Evolutionary conservation across 1,284 basidiomycete genomes (phyloP).

Genomic region (Apiotrichum gamsii): DNA sequence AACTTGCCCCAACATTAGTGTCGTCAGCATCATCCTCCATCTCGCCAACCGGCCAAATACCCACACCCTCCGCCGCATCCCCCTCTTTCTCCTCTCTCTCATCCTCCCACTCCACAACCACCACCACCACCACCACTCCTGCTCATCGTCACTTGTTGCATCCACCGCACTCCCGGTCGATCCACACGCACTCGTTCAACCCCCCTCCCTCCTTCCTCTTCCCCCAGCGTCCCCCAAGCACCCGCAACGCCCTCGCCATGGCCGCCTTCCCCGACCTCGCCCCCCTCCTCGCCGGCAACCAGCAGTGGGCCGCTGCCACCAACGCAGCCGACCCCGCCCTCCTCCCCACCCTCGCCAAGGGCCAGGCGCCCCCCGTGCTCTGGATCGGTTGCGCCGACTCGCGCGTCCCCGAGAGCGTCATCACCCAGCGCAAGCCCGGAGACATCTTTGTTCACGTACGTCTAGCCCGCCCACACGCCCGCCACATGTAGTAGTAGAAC

Average conservation of each 20-base stretch:
- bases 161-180: not conserved
- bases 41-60: too few relatives aligned
- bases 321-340: conserved; percentile 29
- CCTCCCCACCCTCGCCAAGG: conserved; percentile 32
- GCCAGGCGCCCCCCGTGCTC: conserved; percentile 42
- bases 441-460: conserved; percentile 60
- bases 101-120: not conserved
- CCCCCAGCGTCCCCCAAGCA: not conserved
- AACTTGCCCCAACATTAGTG: too few relatives aligned
- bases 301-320: conserved; percentile 32
- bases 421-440: conserved; percentile 52
- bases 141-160: too few relatives aligned
- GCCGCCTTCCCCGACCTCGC: conserved; percentile 19
- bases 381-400: conserved; percentile 49
- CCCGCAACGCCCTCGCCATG: not conserved
- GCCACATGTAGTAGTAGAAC: too few relatives aligned
- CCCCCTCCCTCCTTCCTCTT: not conserved
- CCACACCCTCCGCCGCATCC: too few relatives aligned
- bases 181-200: not conserved
- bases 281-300: conserved; percentile 32
- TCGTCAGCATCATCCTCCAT: too few relatives aligned
- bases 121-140: not conserved
- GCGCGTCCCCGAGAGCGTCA: conserved; percentile 43
- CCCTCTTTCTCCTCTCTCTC: too few relatives aligned
- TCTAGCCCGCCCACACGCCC: conserved; percentile 2